phyloP scores from a whole-genome alignment of 2,329 filamentous ascomycete species.

The Ampelomyces quisqualis region DNA sequence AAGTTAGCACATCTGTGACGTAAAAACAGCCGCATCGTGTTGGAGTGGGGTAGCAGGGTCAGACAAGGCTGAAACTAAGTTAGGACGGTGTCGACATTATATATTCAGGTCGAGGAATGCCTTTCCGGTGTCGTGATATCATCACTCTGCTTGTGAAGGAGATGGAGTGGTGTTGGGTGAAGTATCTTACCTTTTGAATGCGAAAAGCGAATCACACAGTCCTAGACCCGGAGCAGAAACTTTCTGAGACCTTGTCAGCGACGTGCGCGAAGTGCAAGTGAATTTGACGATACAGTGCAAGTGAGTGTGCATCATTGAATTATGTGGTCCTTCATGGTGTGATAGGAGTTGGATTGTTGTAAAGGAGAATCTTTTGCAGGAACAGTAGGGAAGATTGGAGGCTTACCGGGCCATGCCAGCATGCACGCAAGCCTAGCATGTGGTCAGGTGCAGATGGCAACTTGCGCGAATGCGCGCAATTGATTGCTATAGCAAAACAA shows the following conservation, averaged over 20 bases:
- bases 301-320: slow-evolving; percentile 52
- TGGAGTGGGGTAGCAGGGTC: slow-evolving; percentile 44
- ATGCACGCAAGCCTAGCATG: slow-evolving; percentile 16
- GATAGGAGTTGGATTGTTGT: slow-evolving; percentile 63
- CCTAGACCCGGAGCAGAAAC: not conserved
- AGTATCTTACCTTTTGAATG: slow-evolving; percentile 3
- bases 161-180: slow-evolving; percentile 5
- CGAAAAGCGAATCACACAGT: not conserved
- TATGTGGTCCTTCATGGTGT: slow-evolving; percentile 53
- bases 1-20: slow-evolving; percentile 29
- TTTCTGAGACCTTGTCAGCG: slow-evolving; percentile 24
- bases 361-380: slow-evolving; percentile 47
- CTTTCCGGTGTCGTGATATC: slow-evolving; percentile 64
- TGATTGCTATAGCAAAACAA: slow-evolving; percentile 4
- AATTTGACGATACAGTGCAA: slow-evolving; percentile 11
- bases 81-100: slow-evolving; percentile 63
- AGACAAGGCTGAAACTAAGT: slow-evolving; percentile 72
- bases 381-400: slow-evolving; percentile 6
- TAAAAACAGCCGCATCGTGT: slow-evolving; percentile 12
- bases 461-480: slow-evolving; percentile 20
- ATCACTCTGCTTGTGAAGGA: slow-evolving; percentile 52
- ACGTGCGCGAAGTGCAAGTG: not conserved
- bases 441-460: slow-evolving; percentile 4
- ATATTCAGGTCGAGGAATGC: slow-evolving; percentile 69
- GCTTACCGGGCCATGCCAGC: slow-evolving; percentile 19